Evolutionary conservation across 345 rosid species (phyloP).

Genomic region (Salix purpurea): DNA sequence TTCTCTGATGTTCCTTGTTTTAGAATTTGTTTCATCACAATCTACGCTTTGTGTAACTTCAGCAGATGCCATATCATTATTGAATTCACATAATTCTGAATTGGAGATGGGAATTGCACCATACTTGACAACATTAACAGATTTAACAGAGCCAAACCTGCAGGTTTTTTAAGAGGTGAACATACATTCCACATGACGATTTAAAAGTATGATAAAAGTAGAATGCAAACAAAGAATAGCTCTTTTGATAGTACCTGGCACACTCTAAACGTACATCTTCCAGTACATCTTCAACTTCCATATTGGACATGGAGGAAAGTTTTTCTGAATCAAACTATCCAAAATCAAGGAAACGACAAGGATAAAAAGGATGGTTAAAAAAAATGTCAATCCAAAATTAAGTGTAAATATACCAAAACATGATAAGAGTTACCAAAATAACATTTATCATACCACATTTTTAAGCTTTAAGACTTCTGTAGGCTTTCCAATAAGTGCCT

Average conservation of each 20-base stretch:
- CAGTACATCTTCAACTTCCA: slow-evolving; percentile 71
- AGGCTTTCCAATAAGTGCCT: slow-evolving; percentile 78
- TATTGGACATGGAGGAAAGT: slow-evolving; percentile 42
- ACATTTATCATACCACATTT: slow-evolving; percentile 60
- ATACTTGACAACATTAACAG: slow-evolving; percentile 56
- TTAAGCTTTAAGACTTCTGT: slow-evolving; percentile 69
- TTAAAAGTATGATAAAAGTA: background rate
- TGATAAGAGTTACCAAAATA: background rate
- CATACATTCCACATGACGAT: slow-evolving; percentile 3
- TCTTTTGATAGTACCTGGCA: slow-evolving; percentile 48
- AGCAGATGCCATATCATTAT: slow-evolving; percentile 20
- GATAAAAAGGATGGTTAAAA: slow-evolving; percentile 10
- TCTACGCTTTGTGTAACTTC: slow-evolving; percentile 8
- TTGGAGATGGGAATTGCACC: slow-evolving; percentile 14
- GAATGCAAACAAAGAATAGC: slow-evolving; percentile 21
- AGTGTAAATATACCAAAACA: background rate
- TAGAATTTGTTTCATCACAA: slow-evolving; percentile 22
- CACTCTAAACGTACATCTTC: slow-evolving; percentile 86
- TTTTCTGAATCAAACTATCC: slow-evolving; percentile 55
- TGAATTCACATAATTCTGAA: slow-evolving; percentile 18
- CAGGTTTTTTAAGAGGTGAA: slow-evolving; percentile 23
- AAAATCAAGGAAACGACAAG: background rate
- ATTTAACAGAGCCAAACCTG: slow-evolving; percentile 89
- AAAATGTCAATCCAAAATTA: background rate
- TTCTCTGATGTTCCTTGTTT: slow-evolving; percentile 15